phyloP scores from a whole-genome alignment of 179 eudicot genomes.

The Gypsophila paniculata region DNA sequence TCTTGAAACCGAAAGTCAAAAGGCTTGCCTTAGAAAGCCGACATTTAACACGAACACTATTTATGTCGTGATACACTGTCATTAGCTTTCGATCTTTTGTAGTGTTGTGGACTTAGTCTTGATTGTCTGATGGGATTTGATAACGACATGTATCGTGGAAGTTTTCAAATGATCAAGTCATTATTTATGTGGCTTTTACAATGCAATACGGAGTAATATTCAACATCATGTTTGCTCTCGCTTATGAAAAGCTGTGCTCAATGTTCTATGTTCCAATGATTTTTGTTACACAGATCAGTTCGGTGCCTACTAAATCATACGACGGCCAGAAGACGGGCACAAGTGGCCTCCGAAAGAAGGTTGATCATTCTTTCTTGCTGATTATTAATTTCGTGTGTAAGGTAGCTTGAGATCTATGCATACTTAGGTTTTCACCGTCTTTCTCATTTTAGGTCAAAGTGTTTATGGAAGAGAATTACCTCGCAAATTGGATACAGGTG shows the following conservation, averaged over 20 bases:
- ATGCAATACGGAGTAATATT: neutral
- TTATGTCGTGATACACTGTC: too few relatives aligned
- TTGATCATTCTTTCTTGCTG: constrained; percentile 9
- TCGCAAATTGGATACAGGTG: constrained; percentile 99
- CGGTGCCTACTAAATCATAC: constrained; percentile 56
- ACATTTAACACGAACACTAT: too few relatives aligned
- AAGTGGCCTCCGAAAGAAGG: constrained; percentile 68
- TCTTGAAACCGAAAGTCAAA: too few relatives aligned
- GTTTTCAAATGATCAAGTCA: neutral
- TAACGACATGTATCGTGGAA: neutral
- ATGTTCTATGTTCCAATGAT: neutral
- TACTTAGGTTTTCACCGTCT: neutral
- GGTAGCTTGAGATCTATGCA: constrained; percentile 6
- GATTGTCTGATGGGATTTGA: neutral
- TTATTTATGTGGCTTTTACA: neutral
- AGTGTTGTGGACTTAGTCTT: constrained; percentile 4
- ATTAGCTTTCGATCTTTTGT: neutral
- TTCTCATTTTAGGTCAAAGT: constrained; percentile 60
- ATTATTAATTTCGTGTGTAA: neutral
- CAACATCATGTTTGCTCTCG: neutral
- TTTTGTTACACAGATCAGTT: constrained; percentile 33
- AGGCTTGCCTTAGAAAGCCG: too few relatives aligned
- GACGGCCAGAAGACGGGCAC: constrained; percentile 77
- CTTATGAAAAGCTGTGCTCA: neutral
- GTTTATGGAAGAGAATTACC: constrained; percentile 88